Conservation (phyloP, 208 protist species). For the Acanthamoeba triangularis region DNA sequence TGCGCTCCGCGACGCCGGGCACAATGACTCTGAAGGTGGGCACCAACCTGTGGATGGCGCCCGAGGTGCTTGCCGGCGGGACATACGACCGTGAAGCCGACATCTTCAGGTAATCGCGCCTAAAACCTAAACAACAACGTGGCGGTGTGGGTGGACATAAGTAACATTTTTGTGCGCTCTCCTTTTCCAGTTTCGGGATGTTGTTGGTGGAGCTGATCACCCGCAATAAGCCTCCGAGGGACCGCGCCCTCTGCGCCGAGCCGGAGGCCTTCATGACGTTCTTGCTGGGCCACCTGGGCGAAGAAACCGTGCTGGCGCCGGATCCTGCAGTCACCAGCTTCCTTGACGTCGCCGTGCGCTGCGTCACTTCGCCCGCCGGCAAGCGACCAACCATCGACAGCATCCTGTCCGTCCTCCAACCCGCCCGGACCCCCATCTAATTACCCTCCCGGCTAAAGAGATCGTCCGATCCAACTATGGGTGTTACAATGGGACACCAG, state of each 20-base stretch:
- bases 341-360: neutral
- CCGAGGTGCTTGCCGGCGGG: too few species aligned
- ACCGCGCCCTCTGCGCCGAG: neutral
- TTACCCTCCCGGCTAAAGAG: too few species aligned
- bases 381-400: neutral
- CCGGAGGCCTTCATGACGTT: neutral
- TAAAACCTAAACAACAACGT: too few species aligned
- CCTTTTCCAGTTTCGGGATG: conserved; percentile 33
- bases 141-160: neutral
- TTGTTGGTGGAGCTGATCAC: conserved; percentile 36
- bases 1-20: neutral
- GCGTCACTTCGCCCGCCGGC: neutral
- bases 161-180: too few species aligned
- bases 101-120: conserved; percentile 47
- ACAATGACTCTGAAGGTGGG: conserved; percentile 17
- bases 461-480: too few species aligned
- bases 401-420: too few species aligned
- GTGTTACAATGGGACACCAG: too few species aligned
- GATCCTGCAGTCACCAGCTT: neutral
- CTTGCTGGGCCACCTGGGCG: neutral
- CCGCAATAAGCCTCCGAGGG: neutral
- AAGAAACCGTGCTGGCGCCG: neutral
- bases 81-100: neutral
- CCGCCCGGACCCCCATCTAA: too few species aligned
- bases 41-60: too few species aligned